phyloP scores from a whole-genome alignment of 805 yeast species.

The Cyberlindnera americana region DNA sequence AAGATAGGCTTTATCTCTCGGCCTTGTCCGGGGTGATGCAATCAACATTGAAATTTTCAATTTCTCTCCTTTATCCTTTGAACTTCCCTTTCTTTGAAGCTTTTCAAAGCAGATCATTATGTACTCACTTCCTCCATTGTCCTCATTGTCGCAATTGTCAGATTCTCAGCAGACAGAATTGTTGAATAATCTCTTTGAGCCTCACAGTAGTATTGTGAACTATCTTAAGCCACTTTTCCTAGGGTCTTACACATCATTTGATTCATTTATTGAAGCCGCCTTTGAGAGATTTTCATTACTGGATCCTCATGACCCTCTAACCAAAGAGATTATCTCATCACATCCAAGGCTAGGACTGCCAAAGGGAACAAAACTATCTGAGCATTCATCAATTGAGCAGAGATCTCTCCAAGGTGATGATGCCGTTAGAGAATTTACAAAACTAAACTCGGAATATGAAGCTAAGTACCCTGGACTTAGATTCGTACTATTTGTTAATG shows the following conservation, averaged over 20 bases:
- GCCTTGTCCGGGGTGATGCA: conserved; percentile 7
- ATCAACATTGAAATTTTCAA: too few relatives aligned
- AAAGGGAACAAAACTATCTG: conserved; percentile 44
- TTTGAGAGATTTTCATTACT: conserved; percentile 12
- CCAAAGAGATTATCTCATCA: conserved; percentile 66
- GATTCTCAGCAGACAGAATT: conserved; percentile 34
- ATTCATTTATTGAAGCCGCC: conserved; percentile 18
- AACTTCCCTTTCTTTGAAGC: not conserved
- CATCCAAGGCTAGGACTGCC: conserved; percentile 87
- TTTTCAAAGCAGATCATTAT: conserved; percentile 9
- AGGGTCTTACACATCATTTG: conserved; percentile 8
- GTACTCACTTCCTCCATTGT: conserved; percentile 31
- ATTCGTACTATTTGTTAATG: conserved; percentile 88
- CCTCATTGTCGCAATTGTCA: conserved; percentile 26
- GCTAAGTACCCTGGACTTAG: conserved; percentile 62
- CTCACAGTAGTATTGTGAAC: conserved; percentile 19
- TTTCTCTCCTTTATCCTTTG: not conserved
- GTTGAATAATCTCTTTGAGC: conserved; percentile 35
- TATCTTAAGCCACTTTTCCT: conserved; percentile 19
- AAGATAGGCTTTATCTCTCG: too few relatives aligned
- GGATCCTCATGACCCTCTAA: conserved; percentile 15
- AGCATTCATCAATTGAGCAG: conserved; percentile 71
- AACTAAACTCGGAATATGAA: conserved; percentile 64
- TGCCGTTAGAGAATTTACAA: conserved; percentile 41
- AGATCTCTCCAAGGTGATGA: conserved; percentile 54